Conservation (phyloP, 495 filamentous ascomycete species). For the Penicillium simplicissimum region DNA sequence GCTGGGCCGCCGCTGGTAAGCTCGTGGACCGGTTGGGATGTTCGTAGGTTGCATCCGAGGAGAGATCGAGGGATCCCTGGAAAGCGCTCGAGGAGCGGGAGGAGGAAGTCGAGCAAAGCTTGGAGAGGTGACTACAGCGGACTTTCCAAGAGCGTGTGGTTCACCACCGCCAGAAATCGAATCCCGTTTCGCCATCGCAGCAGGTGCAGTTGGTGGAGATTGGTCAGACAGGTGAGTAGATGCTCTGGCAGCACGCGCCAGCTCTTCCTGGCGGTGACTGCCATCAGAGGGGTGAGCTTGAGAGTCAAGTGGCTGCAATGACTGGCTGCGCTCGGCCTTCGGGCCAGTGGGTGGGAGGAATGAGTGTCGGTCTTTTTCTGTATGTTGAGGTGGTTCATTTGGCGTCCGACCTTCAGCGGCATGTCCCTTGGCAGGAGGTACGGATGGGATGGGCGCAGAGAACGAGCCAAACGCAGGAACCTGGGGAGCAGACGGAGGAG, state of each 20-base stretch:
- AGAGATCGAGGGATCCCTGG: slow-evolving; percentile 44
- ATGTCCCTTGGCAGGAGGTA: slow-evolving; percentile 31
- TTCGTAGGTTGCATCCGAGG: slow-evolving; percentile 53
- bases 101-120: slow-evolving; percentile 32
- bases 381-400: slow-evolving; percentile 35
- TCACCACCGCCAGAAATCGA: slow-evolving; percentile 20
- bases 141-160: slow-evolving; percentile 21
- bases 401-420: slow-evolving; percentile 42
- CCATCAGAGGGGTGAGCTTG: slow-evolving; percentile 22
- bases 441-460: slow-evolving; percentile 32
- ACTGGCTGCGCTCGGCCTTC: slow-evolving; percentile 37
- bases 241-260: slow-evolving; percentile 17
- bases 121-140: slow-evolving; percentile 27
- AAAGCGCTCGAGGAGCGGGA: slow-evolving; percentile 31
- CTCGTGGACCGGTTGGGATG: slow-evolving; percentile 61
- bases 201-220: slow-evolving; percentile 47
- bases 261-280: slow-evolving; percentile 16
- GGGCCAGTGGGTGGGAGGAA: slow-evolving; percentile 44
- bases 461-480: slow-evolving; percentile 79
- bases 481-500: slow-evolving; percentile 77
- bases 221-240: slow-evolving; percentile 26
- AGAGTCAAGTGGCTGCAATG: slow-evolving; percentile 23
- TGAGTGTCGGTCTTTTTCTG: slow-evolving; percentile 31
- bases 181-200: slow-evolving; percentile 41
- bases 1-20: slow-evolving; percentile 44